A percentile compares a stretch with the other conserved stretches of the same genome.
These are phyloP conservation scores for Mikania micrantha DNA, from an alignment of 129 eudicot genomes.

Conservation along the genomic window DNA sequence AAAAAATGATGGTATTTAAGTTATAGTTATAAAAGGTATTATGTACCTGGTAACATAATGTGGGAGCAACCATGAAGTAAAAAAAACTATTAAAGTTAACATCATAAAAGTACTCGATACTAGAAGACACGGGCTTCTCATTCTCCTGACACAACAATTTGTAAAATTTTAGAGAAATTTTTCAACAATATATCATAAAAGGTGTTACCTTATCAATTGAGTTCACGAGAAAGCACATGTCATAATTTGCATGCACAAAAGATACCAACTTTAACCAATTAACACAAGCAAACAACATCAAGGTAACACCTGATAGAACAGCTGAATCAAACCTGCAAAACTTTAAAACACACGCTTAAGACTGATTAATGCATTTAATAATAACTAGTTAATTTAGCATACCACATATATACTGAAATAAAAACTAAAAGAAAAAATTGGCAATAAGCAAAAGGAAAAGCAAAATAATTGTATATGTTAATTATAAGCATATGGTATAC, in stretches of 20 bases:
- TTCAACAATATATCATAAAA: too few relatives aligned
- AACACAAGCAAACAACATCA: slow-evolving; percentile 74
- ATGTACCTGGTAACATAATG: slow-evolving; percentile 87
- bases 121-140: slow-evolving; percentile 32
- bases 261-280: slow-evolving; percentile 94
- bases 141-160: slow-evolving; percentile 47
- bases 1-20: background rate
- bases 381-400: background rate
- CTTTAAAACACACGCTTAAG: background rate
- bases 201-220: slow-evolving; percentile 59
- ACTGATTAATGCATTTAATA: slow-evolving; percentile 9
- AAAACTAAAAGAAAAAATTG: background rate
- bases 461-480: background rate
- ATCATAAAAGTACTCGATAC: slow-evolving; percentile 45
- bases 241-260: slow-evolving; percentile 85
- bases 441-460: background rate
- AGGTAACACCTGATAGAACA: slow-evolving; percentile 66
- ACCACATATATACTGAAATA: background rate
- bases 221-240: slow-evolving; percentile 61
- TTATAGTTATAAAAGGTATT: background rate
- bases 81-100: slow-evolving; percentile 68
- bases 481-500: background rate
- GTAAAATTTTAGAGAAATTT: too few relatives aligned
- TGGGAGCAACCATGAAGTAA: slow-evolving; percentile 97
- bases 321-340: slow-evolving; percentile 86